These are phyloP conservation scores for Fusarium clavum DNA, from an alignment of 2,329 filamentous ascomycete species.

Conservation along the genomic window DNA sequence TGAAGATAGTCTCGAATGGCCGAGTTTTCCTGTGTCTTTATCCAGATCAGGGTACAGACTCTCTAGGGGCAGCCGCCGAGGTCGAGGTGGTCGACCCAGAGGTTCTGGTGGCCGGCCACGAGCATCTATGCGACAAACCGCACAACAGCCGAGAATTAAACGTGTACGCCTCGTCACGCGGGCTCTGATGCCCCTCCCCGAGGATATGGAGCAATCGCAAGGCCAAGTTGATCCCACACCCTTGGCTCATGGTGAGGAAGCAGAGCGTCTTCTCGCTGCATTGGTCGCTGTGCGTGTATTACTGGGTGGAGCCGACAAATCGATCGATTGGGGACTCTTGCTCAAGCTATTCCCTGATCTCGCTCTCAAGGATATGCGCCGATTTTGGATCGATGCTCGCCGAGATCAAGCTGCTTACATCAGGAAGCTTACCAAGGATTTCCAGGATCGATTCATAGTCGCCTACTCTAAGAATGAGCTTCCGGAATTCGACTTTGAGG, in stretches of 20 bases:
- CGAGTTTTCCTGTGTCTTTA: conserved; percentile 15
- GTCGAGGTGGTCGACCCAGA: conserved; percentile 4
- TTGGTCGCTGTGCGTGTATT: conserved; percentile 69
- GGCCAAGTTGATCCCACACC: conserved; percentile 12
- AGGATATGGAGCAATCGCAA: neutral
- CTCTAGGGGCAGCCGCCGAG: neutral
- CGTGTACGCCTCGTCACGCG: conserved; percentile 49
- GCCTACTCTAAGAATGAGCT: conserved; percentile 74
- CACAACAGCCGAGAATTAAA: conserved; percentile 39
- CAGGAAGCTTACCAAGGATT: conserved; percentile 66
- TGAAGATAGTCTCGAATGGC: conserved; percentile 33
- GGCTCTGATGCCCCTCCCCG: conserved; percentile 45
- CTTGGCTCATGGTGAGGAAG: conserved; percentile 3
- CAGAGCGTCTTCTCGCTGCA: conserved; percentile 61
- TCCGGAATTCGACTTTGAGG: conserved; percentile 70
- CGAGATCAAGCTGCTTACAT: conserved; percentile 65
- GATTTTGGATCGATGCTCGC: conserved; percentile 66
- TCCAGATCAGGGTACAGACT: neutral
- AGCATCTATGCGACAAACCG: conserved; percentile 16
- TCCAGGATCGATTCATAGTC: conserved; percentile 72
- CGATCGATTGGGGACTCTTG: conserved; percentile 71
- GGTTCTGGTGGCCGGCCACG: conserved; percentile 11
- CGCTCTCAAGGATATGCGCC: conserved; percentile 63
- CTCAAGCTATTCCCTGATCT: conserved; percentile 66
- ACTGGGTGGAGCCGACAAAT: conserved; percentile 69